Base-by-base conservation (phyloP, 495 filamentous ascomycete genomes). In the Talaromyces borbonicus region DNA sequence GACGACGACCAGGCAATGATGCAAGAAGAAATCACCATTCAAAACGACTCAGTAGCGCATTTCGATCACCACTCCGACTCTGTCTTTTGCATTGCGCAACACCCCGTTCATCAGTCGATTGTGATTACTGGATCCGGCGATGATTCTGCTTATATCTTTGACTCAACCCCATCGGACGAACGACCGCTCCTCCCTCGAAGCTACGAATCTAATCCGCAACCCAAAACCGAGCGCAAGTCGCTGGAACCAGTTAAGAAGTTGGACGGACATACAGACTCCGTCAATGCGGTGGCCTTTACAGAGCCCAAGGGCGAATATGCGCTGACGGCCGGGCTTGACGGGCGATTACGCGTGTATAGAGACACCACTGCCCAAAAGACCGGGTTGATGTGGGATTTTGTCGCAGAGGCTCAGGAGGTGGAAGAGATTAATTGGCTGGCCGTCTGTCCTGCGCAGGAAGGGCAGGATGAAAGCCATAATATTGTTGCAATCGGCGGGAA, bases 341-440 rank as follows among this genome's bases (percentile, higher is more conserved):
- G 87, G 8, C 73, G 74, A 43, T 49, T 86, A 48, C 73, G 80
- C 43, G 67, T 72, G 6, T 83, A 74, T 56, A 60, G 65, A 19
- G 66, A 66, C 52, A 62, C 66, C 1, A 59, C 66, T 1, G 49
- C 62, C 18, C 58, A 65, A 49, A 60, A 59, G 48, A 59, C 57
- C 0, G 74, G 72, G 2, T 50, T 59, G 12, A 57, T 58, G 23
- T 87, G 81, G 75, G 63, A 69, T 29, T 85, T 85, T 59, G 58
- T 85, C 3, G 79, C 72, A 16, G 79, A 83, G 54, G 73, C 77
- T 1, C 80, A 85, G 65, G 93, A 99, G 61, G 90, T 95, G 1
- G 82, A 90, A 49, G 90, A 96, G 62, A 83, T 99, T 49, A 93
- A 93, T 69, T 99, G 90, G 87, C 63, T 97, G 5, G 61, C 73